phyloP scores from a whole-genome alignment of 441 rosid genomes.

The Croton laevigatus region DNA sequence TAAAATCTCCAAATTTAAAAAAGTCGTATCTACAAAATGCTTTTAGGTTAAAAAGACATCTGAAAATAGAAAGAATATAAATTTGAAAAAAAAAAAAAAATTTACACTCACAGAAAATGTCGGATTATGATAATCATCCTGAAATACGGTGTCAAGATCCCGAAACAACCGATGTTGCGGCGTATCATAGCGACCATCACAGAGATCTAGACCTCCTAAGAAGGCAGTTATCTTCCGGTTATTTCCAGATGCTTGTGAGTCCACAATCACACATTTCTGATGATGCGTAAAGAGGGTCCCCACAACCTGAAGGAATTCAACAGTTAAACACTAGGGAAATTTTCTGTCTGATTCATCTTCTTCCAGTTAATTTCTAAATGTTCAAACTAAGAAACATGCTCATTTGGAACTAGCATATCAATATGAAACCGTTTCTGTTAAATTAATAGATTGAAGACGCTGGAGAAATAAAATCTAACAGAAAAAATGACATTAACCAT shows the following conservation, averaged over 20 bases:
- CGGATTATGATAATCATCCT: slow-evolving; percentile 71
- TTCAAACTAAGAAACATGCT: background rate
- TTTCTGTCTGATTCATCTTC: background rate
- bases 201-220: slow-evolving; percentile 82
- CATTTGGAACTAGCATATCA: slow-evolving; percentile 1
- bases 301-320: slow-evolving; percentile 54
- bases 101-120: slow-evolving; percentile 60
- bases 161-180: slow-evolving; percentile 66
- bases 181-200: slow-evolving; percentile 93
- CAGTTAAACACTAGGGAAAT: slow-evolving; percentile 13
- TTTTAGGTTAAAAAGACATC: background rate
- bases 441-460: slow-evolving; percentile 4
- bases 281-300: slow-evolving; percentile 89
- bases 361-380: background rate
- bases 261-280: slow-evolving; percentile 87
- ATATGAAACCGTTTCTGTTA: background rate
- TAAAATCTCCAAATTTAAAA: background rate
- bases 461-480: background rate
- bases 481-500: slow-evolving; percentile 5
- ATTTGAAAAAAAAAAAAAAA: background rate
- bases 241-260: slow-evolving; percentile 75
- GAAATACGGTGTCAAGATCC: slow-evolving; percentile 61
- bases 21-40: background rate
- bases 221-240: slow-evolving; percentile 68
- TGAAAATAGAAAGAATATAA: background rate